These are phyloP conservation scores for Sporisorium reilianum DNA, from an alignment of 1,284 basidiomycete species.

Conservation along the genomic window DNA sequence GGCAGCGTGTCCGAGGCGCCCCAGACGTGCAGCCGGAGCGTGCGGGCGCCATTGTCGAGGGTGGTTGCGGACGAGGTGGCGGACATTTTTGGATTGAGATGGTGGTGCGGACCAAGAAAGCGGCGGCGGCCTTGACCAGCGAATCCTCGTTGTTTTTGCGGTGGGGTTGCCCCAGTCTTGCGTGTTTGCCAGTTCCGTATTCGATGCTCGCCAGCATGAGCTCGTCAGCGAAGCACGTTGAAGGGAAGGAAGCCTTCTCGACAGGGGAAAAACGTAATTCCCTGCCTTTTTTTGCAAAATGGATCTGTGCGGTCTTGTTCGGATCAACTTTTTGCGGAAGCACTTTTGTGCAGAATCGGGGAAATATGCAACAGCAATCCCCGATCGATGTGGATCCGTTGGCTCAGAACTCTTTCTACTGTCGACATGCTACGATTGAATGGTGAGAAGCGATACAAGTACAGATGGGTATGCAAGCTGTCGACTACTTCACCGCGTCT, in stretches of 20 bases:
- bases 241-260: not conserved
- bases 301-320: constrained; percentile 5
- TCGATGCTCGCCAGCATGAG: constrained; percentile 10
- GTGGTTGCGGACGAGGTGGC: constrained; percentile 6
- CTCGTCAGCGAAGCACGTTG: not conserved
- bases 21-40: constrained; percentile 45
- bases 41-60: not conserved
- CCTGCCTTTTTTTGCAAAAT: not conserved
- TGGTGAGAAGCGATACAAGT: not conserved
- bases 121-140: not conserved
- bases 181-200: not conserved
- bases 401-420: not conserved
- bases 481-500: not conserved
- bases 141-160: not conserved
- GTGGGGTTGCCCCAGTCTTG: not conserved
- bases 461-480: not conserved
- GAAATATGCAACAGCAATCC: not conserved
- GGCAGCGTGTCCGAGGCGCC: constrained; percentile 39
- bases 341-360: constrained; percentile 1
- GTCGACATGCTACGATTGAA: not conserved
- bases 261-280: constrained; percentile 26
- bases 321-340: constrained; percentile 13
- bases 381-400: not conserved
- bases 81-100: constrained; percentile 5
- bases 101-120: not conserved